A percentile compares a stretch with the other conserved stretches of the same genome.
Conservation (phyloP, 495 filamentous ascomycete genomes). For the Aspergillus homomorphus region DNA sequence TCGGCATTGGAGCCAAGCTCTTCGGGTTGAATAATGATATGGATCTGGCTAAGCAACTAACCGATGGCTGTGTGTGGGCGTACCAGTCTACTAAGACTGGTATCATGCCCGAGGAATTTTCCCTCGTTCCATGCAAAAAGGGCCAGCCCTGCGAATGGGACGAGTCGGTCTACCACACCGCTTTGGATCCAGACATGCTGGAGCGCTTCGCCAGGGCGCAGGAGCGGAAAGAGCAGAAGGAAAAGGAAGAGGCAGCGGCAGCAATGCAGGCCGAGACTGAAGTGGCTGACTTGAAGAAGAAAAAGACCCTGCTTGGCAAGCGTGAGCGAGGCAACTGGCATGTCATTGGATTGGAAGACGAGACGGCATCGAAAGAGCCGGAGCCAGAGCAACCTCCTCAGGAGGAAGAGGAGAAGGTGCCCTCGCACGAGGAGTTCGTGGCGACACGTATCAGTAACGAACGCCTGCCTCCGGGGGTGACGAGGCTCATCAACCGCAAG, state of each 20-base stretch:
- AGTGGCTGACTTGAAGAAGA: not conserved
- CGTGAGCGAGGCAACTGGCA: constrained; percentile 25
- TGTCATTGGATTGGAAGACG: constrained; percentile 12
- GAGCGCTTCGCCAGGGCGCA: constrained; percentile 29
- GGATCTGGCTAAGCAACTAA: constrained; percentile 75
- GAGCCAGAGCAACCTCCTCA: constrained; percentile 4
- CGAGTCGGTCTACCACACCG: constrained; percentile 59
- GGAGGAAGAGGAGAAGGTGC: constrained; percentile 7
- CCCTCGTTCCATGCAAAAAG: constrained; percentile 64
- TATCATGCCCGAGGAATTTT: constrained; percentile 84
- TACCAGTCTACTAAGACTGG: constrained; percentile 78
- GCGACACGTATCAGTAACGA: constrained; percentile 56
- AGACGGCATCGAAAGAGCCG: not conserved
- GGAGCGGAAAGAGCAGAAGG: constrained; percentile 26
- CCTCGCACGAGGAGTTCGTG: constrained; percentile 63
- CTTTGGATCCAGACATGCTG: constrained; percentile 51
- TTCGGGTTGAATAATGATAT: constrained; percentile 77
- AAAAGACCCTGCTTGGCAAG: constrained; percentile 9
- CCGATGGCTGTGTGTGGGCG: constrained; percentile 93
- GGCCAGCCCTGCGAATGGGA: constrained; percentile 70
- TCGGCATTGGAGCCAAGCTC: constrained; percentile 83
- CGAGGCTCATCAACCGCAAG: constrained; percentile 50
- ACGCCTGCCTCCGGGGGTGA: constrained; percentile 64
- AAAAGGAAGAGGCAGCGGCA: constrained; percentile 14
- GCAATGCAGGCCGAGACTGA: constrained; percentile 1